Evolutionary conservation across 2,329 filamentous ascomycete genomes (phyloP), one percentile per base, ranked within the genome.

Genomic region (Epicoccum sorghinum): DNA sequence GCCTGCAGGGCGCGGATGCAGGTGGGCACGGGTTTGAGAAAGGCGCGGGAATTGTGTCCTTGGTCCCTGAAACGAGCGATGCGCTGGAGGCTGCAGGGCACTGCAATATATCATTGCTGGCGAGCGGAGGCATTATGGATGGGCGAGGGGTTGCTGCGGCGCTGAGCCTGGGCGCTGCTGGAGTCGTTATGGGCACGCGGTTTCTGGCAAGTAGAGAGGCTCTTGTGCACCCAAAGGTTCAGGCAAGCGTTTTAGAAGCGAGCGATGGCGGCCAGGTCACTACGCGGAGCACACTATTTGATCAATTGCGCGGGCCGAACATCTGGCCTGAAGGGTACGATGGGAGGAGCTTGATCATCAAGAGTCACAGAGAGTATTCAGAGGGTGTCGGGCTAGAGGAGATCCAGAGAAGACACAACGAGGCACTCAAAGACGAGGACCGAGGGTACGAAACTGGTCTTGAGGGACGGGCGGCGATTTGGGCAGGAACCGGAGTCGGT

Each of bases 1-100:
- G 88, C n/a, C 76, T 84, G 5, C 86, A 89, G 69, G 86, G 86
- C 3, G 77, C 79, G 3, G 86, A 89, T 68, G 86, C 86, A 0
- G 86, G 86, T 1, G 86, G 86, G 0, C 86, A 89, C 64, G 86
- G 86, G 47, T 83, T 83, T 47, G 77, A 80, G 4, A 75, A 77
- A 23, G 83, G 82, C 2, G 79, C 82, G 1, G 80, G 86, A 3
- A 75, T 88, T 9, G 71, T 88, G 13, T 79, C 80, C 2, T 70
- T 89, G 5, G 68, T 89, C 18, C 84, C 85, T 0, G 86, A 89
- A 71, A 77, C 84, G 4, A 74, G 74, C 41, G 79, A 80, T 56
- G 75, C 82, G 45, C 61, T 88, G 14, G 55, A 61, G 0, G 71
- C 64, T 4, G 69, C 64, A 23, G 69, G 68, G 0, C 50, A 64